Evolutionary conservation across 2,329 filamentous ascomycete genomes (phyloP), one percentile per base, ranked within the genome.

Genomic region (Penicillium sclerotigenum): DNA sequence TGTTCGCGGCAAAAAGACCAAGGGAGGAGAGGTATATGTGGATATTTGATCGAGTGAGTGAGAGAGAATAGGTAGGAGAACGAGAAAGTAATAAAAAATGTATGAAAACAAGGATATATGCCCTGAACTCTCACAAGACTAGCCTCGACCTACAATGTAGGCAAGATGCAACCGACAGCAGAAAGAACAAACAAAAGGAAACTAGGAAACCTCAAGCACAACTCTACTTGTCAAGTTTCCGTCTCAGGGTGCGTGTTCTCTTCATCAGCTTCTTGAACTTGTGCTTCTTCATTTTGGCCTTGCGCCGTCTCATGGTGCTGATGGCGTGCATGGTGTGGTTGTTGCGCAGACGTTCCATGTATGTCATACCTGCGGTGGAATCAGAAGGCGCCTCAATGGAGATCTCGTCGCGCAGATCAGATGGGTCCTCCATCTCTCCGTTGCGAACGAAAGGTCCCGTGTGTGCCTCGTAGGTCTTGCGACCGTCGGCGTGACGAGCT

Each of bases 181-280:
- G 41, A 52, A 51, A 52, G 43, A 54, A 59, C 37, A 41, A 54
- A 59, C 37, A 41, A 48, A 58, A 47, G 28, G 20, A 54, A 57
- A 54, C 46, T 40, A 59, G 37, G 50, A 50, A 59, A 52, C 22
- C 26, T 26, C 58, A 62, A 52, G 47, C 38, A 37, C 33, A 29
- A 31, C 51, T 68, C 59, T 67, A 75, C 70, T 86, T 83, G 68
- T 89, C 90, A 68, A 94, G 80, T 80, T 92, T 96, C 72, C 91
- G 86, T 72, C 93, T 87, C 80, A 91, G 76, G 73, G 90, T 93
- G 74, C 93, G 86, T 70, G 93, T 97, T 76, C 86, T 84, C 82
- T 88, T 90, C 89, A 96, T 91, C 65, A 97, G 81, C 85, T 99
- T 99, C 91, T 97, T 97, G 78, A 96, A 96, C 87, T 99, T 99